Conservation (phyloP, 495 filamentous ascomycete species). For the Xylaria palmicola region DNA sequence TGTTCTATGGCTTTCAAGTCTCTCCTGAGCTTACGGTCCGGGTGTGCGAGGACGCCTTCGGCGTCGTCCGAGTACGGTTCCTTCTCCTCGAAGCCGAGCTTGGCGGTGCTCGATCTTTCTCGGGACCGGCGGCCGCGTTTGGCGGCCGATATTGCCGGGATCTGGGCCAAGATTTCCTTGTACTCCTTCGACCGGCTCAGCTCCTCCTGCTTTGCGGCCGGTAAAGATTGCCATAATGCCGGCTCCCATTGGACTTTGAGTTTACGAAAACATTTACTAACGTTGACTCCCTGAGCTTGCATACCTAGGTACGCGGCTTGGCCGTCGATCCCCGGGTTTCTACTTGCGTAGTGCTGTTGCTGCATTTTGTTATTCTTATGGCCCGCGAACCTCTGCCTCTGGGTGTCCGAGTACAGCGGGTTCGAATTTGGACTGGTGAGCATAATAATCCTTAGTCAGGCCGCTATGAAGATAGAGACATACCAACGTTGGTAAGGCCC, state of each 20-base stretch:
- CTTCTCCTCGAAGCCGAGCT: neutral
- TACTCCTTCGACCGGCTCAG: neutral
- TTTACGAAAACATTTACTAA: too few species aligned
- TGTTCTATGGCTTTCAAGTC: neutral
- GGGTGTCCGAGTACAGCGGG: neutral
- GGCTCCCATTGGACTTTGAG: too few species aligned
- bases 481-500: neutral
- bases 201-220: too few species aligned
- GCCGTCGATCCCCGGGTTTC: too few species aligned
- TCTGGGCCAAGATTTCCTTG: neutral
- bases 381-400: too few species aligned
- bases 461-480: neutral
- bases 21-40: neutral
- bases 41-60: neutral
- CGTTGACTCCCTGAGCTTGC: too few species aligned
- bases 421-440: neutral
- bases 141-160: neutral
- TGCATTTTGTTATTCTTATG: too few species aligned
- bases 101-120: neutral
- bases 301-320: too few species aligned
- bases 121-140: neutral
- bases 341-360: too few species aligned
- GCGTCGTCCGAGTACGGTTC: neutral
- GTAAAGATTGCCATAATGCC: too few species aligned
- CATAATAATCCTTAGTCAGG: neutral